Conservation (phyloP, 768 basidiomycete species). For the Collybia mongolica region DNA sequence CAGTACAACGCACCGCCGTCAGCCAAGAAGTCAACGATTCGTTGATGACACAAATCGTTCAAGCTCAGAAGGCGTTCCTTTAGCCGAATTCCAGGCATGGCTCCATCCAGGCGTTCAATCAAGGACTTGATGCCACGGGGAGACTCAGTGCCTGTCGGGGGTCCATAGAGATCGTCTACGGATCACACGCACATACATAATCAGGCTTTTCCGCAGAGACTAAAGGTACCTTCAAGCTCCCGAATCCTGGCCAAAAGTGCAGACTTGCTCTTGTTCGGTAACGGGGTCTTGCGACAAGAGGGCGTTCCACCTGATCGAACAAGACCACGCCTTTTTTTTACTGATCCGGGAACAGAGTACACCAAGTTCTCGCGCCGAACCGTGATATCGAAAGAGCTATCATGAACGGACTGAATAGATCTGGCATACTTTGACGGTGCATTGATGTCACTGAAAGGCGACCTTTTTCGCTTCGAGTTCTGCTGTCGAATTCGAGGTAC, state of each 20-base stretch:
- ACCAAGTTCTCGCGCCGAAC: conserved; percentile 33
- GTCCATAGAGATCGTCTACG: conserved; percentile 41
- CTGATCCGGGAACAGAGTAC: conserved; percentile 8
- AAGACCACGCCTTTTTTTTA: not conserved
- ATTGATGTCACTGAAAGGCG: conserved; percentile 39
- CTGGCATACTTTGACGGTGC: conserved; percentile 42
- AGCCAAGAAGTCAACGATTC: conserved; percentile 38
- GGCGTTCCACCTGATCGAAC: not conserved
- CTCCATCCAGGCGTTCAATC: conserved; percentile 34
- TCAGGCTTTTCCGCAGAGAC: conserved; percentile 3
- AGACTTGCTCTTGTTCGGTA: not conserved
- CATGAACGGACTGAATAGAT: conserved; percentile 40
- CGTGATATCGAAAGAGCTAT: conserved; percentile 44
- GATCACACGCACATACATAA: not conserved
- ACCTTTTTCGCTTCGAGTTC: conserved; percentile 28
- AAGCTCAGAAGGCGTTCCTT: conserved; percentile 36
- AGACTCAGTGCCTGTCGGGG: conserved; percentile 38
- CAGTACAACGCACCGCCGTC: conserved; percentile 26
- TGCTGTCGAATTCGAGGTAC: conserved; percentile 1
- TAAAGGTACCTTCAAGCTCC: conserved; percentile 29
- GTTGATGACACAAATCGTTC: conserved; percentile 35
- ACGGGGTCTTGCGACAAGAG: not conserved
- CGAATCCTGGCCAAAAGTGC: conserved; percentile 18
- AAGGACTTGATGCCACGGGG: conserved; percentile 34
- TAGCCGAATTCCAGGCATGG: conserved; percentile 50